phyloP scores from a whole-genome alignment of 2,329 filamentous ascomycete genomes.

The Davidsoniella eucalypti region DNA sequence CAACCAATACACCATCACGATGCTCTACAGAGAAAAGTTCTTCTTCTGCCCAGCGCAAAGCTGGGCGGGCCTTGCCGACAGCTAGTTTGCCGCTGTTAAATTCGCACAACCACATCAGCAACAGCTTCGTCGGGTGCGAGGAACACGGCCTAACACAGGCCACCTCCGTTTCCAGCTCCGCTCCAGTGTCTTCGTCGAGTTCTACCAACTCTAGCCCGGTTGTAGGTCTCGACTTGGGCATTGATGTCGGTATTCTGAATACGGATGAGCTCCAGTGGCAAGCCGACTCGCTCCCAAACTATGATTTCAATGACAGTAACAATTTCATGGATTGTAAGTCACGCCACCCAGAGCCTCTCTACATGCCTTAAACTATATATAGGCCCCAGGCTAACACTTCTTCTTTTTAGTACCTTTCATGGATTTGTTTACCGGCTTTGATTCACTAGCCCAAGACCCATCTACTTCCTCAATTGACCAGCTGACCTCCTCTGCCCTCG shows the following conservation, averaged over 20 bases:
- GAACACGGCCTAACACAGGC: background rate
- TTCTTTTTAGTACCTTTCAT: constrained; percentile 1
- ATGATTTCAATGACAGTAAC: background rate
- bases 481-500: constrained; percentile 4
- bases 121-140: background rate
- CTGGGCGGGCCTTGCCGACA: background rate
- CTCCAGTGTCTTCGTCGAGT: background rate
- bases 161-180: background rate
- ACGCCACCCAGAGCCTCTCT: background rate
- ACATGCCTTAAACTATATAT: background rate
- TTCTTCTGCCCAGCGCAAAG: constrained; percentile 6
- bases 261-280: constrained; percentile 2
- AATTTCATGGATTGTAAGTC: constrained; percentile 8
- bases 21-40: background rate
- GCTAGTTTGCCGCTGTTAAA: background rate
- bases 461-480: background rate
- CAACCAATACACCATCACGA: background rate
- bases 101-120: background rate
- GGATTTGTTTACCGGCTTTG: constrained; percentile 3
- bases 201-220: constrained; percentile 9
- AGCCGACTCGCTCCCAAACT: background rate
- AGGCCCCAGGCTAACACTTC: background rate
- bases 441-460: constrained; percentile 3
- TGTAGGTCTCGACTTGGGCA: constrained; percentile 4
- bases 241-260: constrained; percentile 1